phyloP scores from a whole-genome alignment of 352 stramenopile species.

The Phytopythium ostracodes region DNA sequence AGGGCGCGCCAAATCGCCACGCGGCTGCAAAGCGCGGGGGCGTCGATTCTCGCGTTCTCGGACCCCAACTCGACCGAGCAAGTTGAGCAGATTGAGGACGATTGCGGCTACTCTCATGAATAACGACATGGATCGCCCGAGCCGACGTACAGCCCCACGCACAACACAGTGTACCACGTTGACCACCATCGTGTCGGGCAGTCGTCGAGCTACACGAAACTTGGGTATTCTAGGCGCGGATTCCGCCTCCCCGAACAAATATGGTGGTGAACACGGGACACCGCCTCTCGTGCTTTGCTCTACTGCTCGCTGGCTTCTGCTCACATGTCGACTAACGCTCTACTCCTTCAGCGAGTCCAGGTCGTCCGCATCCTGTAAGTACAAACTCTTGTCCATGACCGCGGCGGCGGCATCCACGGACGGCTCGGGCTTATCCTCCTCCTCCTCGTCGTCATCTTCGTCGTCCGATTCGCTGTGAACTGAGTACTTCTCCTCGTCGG shows the following conservation, averaged over 20 bases:
- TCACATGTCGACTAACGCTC: not conserved
- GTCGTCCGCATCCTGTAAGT: constrained; percentile 75
- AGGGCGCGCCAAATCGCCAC: constrained; percentile 31
- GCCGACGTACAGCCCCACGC: not conserved
- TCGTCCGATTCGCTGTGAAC: constrained; percentile 56
- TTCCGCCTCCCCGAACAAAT: not conserved
- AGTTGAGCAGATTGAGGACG: constrained; percentile 8
- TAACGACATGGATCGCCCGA: constrained; percentile 9
- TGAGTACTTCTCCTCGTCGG: constrained; percentile 82
- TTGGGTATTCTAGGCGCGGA: not conserved
- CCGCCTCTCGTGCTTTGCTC: not conserved
- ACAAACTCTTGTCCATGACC: constrained; percentile 83
- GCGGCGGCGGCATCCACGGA: constrained; percentile 46
- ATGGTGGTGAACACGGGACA: not conserved
- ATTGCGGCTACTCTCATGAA: constrained; percentile 7
- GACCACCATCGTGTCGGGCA: not conserved
- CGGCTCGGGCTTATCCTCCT: constrained; percentile 37
- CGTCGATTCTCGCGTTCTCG: constrained; percentile 51
- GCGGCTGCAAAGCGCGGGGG: constrained; percentile 46
- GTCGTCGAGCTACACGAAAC: not conserved
- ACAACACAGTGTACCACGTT: too few species aligned
- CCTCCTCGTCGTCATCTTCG: constrained; percentile 40
- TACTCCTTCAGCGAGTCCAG: constrained; percentile 76
- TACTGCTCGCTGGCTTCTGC: not conserved
- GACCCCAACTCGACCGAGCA: constrained; percentile 20